Base-by-base conservation (phyloP, 306 rosid genomes). In the Pyrus betulifolia region DNA sequence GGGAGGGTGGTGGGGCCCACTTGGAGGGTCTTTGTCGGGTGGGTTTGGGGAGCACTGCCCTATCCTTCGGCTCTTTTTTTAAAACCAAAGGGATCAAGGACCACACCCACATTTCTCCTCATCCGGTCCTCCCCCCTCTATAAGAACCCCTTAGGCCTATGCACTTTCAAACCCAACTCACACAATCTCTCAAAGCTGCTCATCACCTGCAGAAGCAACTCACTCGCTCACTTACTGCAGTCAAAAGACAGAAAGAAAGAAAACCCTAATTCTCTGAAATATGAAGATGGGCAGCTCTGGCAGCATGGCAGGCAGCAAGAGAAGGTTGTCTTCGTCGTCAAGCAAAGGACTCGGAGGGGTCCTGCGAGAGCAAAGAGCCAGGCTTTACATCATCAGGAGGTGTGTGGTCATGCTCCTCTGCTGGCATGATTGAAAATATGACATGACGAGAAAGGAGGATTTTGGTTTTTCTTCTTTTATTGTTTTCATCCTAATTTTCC, bases 401-500 rank as follows among this genome's bases (percentile, higher is more conserved):
- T 94, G 98, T 82, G 98, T 94, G 63, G 95, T 94, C 83, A 91
- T 94, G 98, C 98, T 94, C 42, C 97, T 94, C 54, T 94, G 98
- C 58, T 94, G 98, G 98, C 97, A 94, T 91, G 98, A 94, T 28
- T 86, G 55, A 51, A 51, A 51, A 51, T 18, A 51, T 5, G 55
- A 65, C 77, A 60, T 17, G 30, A 38, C 42, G 13, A 70, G 25
- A n/a, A 6, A 51, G 35, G 61, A 44, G 33, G 44, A 63, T 38
- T 42, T 19, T 55, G 74, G 25, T 38, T 67, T 44, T 13, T 52
- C 44, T 22, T 30, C 19, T 5, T 15, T 40, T 4, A 23, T 25
- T 6, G 0, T 22, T 42, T 11, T 7, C 54, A 44, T 57, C 42
- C 11, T 33, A 25, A 17, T 31, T 33, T 18, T 5, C 11, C 38